A percentile compares a stretch with the other conserved stretches of the same genome.
These are phyloP conservation scores for Monilinia polystroma DNA, from an alignment of 2,329 filamentous ascomycete genomes.

Conservation along the genomic window DNA sequence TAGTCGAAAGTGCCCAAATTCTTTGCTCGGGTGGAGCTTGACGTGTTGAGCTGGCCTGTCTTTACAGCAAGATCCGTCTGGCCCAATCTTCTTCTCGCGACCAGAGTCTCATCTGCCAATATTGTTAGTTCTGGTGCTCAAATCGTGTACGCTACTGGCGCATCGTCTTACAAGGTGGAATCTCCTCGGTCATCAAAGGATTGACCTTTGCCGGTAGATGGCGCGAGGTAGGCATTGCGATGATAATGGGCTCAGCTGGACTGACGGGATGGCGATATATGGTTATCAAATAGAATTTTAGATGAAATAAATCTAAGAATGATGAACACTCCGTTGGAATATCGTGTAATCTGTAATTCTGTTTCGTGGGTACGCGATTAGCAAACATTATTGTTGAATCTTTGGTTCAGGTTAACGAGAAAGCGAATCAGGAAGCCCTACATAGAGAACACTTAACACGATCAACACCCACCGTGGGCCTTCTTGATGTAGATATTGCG, in stretches of 20 bases:
- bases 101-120: constrained; percentile 41
- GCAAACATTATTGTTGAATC: constrained; percentile 9
- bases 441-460: constrained; percentile 10
- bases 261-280: constrained; percentile 13
- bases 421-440: not conserved
- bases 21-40: constrained; percentile 69
- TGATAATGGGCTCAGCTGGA: constrained; percentile 6
- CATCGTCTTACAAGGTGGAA: constrained; percentile 59
- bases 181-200: constrained; percentile 62
- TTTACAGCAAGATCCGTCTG: constrained; percentile 89
- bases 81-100: constrained; percentile 81
- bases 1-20: constrained; percentile 89
- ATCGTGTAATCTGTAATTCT: constrained; percentile 14
- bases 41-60: constrained; percentile 68
- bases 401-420: not conserved
- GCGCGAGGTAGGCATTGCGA: constrained; percentile 33
- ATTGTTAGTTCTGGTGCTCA: constrained; percentile 28
- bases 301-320: not conserved
- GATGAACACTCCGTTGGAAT: constrained; percentile 5
- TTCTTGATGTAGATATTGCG: constrained; percentile 11
- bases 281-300: constrained; percentile 2
- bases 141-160: constrained; percentile 23
- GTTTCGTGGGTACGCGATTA: constrained; percentile 17
- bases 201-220: constrained; percentile 61
- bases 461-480: not conserved